Evolutionary conservation across 2,329 filamentous ascomycete species (phyloP).

Genomic region (Fusarium sarcochroum): DNA sequence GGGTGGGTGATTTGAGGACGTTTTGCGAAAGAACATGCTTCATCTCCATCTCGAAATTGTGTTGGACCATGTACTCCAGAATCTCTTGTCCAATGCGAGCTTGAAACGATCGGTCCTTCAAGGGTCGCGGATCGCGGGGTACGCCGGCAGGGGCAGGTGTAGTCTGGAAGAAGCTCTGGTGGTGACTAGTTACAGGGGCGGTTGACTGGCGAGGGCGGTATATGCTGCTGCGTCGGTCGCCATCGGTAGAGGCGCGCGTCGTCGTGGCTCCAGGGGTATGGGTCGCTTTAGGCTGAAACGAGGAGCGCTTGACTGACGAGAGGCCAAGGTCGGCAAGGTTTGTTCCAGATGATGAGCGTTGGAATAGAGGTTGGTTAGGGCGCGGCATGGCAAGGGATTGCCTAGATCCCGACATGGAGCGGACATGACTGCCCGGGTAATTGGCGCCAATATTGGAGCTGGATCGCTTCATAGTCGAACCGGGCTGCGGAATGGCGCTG

Average conservation of each 20-base stretch:
- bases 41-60: slow-evolving; percentile 99
- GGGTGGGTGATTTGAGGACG: slow-evolving; percentile 91
- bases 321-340: slow-evolving; percentile 85
- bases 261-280: slow-evolving; percentile 66
- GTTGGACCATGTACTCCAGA: slow-evolving; percentile 89
- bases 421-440: slow-evolving; percentile 78
- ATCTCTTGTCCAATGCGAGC: slow-evolving; percentile 88
- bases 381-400: slow-evolving; percentile 88
- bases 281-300: slow-evolving; percentile 80
- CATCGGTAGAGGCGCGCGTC: slow-evolving; percentile 62
- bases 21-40: slow-evolving; percentile 94
- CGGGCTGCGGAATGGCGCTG: slow-evolving; percentile 88
- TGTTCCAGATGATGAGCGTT: slow-evolving; percentile 84
- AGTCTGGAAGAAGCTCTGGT: slow-evolving; percentile 96
- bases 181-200: slow-evolving; percentile 77
- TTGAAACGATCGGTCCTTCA: slow-evolving; percentile 86
- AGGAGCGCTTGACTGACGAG: slow-evolving; percentile 87
- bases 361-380: slow-evolving; percentile 89
- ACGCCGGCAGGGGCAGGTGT: slow-evolving; percentile 85
- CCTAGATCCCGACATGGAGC: slow-evolving; percentile 85
- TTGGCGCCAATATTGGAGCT: slow-evolving; percentile 79
- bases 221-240: slow-evolving; percentile 83
- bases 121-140: slow-evolving; percentile 86
- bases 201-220: slow-evolving; percentile 78
- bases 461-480: slow-evolving; percentile 93